Conservation (phyloP, 202 grass and related monocot genomes). For the Dendrocalamus latiflorus region DNA sequence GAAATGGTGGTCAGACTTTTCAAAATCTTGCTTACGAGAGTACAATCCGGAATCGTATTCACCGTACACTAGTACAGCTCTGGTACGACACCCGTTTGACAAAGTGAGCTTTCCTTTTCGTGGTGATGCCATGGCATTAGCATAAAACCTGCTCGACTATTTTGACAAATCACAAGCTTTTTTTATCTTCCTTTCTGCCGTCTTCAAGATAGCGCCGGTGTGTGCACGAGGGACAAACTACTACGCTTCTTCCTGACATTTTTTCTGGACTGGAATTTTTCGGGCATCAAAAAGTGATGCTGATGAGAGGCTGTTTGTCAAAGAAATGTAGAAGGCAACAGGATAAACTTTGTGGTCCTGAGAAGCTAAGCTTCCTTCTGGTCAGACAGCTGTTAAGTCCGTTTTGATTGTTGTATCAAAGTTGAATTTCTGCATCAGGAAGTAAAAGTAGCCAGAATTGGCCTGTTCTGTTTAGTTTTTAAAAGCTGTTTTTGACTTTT, state of each 20-base stretch:
- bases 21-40: background rate
- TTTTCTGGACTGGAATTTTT: background rate
- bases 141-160: background rate
- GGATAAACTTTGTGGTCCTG: background rate
- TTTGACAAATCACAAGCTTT: slow-evolving; percentile 2
- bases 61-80: slow-evolving; percentile 23
- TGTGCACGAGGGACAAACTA: background rate
- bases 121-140: background rate
- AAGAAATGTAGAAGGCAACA: background rate
- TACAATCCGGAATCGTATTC: background rate
- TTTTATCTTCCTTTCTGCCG: background rate
- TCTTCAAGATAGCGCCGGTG: background rate
- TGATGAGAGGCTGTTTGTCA: background rate
- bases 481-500: too few relatives aligned
- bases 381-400: background rate
- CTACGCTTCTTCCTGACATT: background rate
- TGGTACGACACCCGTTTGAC: slow-evolving; percentile 26
- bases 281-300: background rate
- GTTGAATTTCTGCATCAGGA: background rate
- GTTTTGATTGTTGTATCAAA: background rate
- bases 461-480: too few relatives aligned
- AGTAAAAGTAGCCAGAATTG: background rate
- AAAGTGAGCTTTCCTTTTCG: slow-evolving; percentile 23
- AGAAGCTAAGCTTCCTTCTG: background rate
- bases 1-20: background rate